These are phyloP conservation scores for Heritiera fomes DNA, from an alignment of 345 rosid genomes.

Conservation along the genomic window DNA sequence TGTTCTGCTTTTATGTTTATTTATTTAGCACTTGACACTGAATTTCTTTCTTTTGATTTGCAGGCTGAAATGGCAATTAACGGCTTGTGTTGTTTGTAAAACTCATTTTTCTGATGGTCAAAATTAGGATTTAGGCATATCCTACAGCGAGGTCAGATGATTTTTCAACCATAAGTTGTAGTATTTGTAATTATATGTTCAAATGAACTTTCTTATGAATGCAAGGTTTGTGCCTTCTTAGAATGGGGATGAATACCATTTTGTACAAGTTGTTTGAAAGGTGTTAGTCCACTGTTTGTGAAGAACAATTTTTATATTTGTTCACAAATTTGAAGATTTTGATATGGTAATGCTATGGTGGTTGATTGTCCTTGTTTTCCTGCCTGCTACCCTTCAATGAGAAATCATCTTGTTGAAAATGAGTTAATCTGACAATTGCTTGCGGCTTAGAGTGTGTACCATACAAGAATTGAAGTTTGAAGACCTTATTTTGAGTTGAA, in stretches of 20 bases:
- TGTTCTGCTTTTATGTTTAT: neutral
- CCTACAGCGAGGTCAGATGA: conserved; percentile 23
- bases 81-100: conserved; percentile 17
- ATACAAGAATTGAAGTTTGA: too few relatives aligned
- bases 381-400: neutral
- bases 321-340: neutral
- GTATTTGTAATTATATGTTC: conserved; percentile 27
- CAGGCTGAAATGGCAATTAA: conserved; percentile 26
- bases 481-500: neutral
- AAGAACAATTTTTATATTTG: conserved; percentile 20
- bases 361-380: neutral
- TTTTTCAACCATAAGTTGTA: conserved; percentile 21
- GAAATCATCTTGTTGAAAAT: neutral
- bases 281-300: conserved; percentile 27
- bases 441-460: neutral
- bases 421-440: neutral
- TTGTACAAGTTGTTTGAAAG: conserved; percentile 26
- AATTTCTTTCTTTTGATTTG: conserved; percentile 12
- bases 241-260: conserved; percentile 22
- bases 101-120: conserved; percentile 4
- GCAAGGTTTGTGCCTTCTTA: conserved; percentile 23
- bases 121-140: conserved; percentile 22
- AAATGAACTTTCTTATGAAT: conserved; percentile 22
- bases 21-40: neutral
- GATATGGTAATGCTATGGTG: neutral